phyloP scores from a whole-genome alignment of 768 basidiomycete species.

The Mycena maculata region DNA sequence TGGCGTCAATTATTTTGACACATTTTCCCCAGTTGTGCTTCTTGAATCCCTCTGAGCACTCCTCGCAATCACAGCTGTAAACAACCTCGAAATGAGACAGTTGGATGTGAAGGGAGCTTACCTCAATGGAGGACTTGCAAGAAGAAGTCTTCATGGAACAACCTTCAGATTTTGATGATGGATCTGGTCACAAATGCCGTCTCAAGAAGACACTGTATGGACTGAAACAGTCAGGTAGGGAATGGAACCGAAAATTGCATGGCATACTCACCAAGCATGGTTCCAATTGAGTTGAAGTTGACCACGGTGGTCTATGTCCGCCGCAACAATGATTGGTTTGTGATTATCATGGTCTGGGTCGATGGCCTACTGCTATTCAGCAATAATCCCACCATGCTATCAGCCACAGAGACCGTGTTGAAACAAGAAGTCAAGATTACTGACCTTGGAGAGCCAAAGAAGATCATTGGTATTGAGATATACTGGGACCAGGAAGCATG shows the following conservation, averaged over 20 bases:
- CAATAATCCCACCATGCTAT: background rate
- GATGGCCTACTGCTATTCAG: conserved; percentile 2
- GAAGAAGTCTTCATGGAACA: too few relatives aligned
- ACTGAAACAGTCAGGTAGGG: conserved; percentile 17
- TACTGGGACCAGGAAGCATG: too few relatives aligned
- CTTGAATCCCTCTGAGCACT: conserved; percentile 13
- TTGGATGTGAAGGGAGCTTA: conserved; percentile 10
- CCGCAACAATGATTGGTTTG: background rate
- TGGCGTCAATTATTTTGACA: conserved; percentile 13
- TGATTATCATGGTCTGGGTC: background rate
- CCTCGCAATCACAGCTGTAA: conserved; percentile 1
- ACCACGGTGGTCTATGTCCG: conserved; percentile 1
- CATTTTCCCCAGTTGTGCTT: conserved; percentile 10
- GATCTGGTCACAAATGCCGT: too few relatives aligned
- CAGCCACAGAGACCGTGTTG: background rate
- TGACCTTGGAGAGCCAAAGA: conserved; percentile 15
- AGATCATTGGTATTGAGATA: conserved; percentile 41
- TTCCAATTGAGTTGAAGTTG: background rate
- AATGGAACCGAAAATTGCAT: background rate
- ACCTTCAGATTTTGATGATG: too few relatives aligned
- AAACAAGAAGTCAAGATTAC: background rate
- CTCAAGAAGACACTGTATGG: conserved; percentile 14
- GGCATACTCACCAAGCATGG: background rate
- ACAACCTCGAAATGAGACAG: conserved; percentile 16
- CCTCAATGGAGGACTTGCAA: too few relatives aligned